A percentile compares a stretch with the other conserved stretches of the same genome.
phyloP scores from a whole-genome alignment of 2,329 filamentous ascomycete genomes.

The Dactylellina sp. region DNA sequence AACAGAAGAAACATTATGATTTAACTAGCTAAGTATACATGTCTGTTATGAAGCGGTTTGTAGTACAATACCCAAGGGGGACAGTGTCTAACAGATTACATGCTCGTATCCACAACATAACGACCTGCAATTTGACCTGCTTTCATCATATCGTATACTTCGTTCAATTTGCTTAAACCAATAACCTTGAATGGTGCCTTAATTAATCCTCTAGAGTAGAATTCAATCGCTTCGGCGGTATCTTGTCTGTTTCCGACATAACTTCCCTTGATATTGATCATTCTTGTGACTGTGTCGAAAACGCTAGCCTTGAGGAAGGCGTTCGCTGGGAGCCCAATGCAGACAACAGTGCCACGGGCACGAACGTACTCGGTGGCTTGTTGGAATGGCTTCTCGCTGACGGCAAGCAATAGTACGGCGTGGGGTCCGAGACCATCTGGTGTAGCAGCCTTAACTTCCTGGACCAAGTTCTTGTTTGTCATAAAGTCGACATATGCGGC shows the following conservation, averaged over 20 bases:
- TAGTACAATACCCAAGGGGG: no score
- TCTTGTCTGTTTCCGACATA: constrained; percentile 95
- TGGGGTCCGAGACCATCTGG: constrained; percentile 85
- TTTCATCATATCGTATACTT: constrained; percentile 68
- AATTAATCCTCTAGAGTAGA: constrained; percentile 85
- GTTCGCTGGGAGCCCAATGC: constrained; percentile 85
- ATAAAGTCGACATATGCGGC: constrained; percentile 82
- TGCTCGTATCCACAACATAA: constrained; percentile 81
- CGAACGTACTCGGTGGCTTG: constrained; percentile 91
- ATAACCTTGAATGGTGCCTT: constrained; percentile 87
- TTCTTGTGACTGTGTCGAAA: constrained; percentile 87
- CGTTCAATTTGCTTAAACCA: constrained; percentile 80
- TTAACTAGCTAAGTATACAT: no score
- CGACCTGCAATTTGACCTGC: constrained; percentile 79
- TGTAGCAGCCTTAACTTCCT: constrained; percentile 84
- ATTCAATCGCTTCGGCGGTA: constrained; percentile 87
- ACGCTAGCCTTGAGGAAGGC: constrained; percentile 85
- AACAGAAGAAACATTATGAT: no score
- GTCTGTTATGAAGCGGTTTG: no score
- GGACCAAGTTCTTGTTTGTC: constrained; percentile 79
- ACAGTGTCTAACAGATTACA: constrained; percentile 65
- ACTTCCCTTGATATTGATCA: constrained; percentile 91
- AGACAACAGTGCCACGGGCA: constrained; percentile 82
- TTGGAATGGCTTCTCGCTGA: constrained; percentile 92
- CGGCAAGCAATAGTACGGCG: constrained; percentile 86